phyloP scores from a whole-genome alignment of 1,139 yeast species.

The Zygoascus sp. region DNA sequence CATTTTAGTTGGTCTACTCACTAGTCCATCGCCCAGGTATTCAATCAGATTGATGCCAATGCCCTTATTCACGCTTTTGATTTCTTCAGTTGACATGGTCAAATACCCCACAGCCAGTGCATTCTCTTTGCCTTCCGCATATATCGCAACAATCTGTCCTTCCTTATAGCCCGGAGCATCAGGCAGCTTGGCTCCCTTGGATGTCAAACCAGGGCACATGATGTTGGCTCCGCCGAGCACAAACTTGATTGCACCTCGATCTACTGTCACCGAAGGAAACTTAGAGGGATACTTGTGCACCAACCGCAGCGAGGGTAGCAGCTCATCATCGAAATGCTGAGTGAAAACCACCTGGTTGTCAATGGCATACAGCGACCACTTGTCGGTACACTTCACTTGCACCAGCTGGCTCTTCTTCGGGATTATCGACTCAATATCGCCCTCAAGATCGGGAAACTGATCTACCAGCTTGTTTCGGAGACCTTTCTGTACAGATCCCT shows the following conservation, averaged over 20 bases:
- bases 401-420: slow-evolving; percentile 90
- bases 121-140: slow-evolving; percentile 89
- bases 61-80: slow-evolving; percentile 77
- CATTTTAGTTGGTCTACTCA: slow-evolving; percentile 10
- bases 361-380: slow-evolving; percentile 70
- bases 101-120: slow-evolving; percentile 89
- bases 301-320: slow-evolving; percentile 69
- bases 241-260: slow-evolving; percentile 94
- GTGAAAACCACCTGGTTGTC: slow-evolving; percentile 72
- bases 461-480: slow-evolving; percentile 66
- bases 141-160: slow-evolving; percentile 70
- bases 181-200: slow-evolving; percentile 83
- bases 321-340: slow-evolving; percentile 75
- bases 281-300: slow-evolving; percentile 60
- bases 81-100: slow-evolving; percentile 86
- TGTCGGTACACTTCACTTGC: slow-evolving; percentile 83
- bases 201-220: slow-evolving; percentile 96
- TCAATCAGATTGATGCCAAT: slow-evolving; percentile 84
- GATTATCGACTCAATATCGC: slow-evolving; percentile 70
- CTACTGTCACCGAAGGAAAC: slow-evolving; percentile 86
- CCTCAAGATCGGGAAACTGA: slow-evolving; percentile 69
- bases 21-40: slow-evolving; percentile 82
- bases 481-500: slow-evolving; percentile 87
- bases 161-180: slow-evolving; percentile 54
- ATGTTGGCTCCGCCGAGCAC: slow-evolving; percentile 92